These are phyloP conservation scores for Talaromyces sp. DNA, from an alignment of 2,329 filamentous ascomycete genomes.

Conservation along the genomic window DNA sequence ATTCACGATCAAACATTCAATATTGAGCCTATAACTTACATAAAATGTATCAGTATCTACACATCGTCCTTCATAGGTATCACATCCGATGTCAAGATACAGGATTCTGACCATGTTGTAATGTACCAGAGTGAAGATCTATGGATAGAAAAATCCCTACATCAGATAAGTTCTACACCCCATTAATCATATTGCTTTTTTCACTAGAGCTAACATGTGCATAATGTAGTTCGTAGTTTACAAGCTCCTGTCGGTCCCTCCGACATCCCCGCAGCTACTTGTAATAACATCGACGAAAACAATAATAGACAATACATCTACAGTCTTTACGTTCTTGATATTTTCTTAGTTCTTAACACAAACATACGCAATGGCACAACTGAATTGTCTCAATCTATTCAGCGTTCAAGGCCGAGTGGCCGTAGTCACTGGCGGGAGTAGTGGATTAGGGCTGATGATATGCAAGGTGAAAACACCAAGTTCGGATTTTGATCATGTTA, in stretches of 20 bases:
- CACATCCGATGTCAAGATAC: neutral
- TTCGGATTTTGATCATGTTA: neutral
- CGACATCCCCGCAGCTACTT: neutral
- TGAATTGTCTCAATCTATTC: conserved; percentile 27
- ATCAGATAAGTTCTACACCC: neutral
- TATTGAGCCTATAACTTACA: neutral
- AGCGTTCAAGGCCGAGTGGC: conserved; percentile 45
- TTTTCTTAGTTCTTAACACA: no score
- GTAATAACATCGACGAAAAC: neutral
- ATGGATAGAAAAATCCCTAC: neutral
- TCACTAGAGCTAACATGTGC: neutral
- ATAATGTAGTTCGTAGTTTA: neutral
- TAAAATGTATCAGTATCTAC: neutral
- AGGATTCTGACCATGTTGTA: neutral
- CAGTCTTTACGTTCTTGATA: neutral
- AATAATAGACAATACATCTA: neutral
- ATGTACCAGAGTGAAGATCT: neutral
- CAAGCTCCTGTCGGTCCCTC: neutral
- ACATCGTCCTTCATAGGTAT: neutral
- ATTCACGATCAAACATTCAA: neutral
- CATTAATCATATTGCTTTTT: neutral
- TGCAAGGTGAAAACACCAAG: conserved; percentile 34
- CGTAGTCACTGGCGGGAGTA: conserved; percentile 47
- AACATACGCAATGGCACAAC: conserved; percentile 19
- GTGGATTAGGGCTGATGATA: conserved; percentile 51